Evolutionary conservation across 2,329 filamentous ascomycete genomes (phyloP).

Genomic region (Phaeophleospora eucalypticola): DNA sequence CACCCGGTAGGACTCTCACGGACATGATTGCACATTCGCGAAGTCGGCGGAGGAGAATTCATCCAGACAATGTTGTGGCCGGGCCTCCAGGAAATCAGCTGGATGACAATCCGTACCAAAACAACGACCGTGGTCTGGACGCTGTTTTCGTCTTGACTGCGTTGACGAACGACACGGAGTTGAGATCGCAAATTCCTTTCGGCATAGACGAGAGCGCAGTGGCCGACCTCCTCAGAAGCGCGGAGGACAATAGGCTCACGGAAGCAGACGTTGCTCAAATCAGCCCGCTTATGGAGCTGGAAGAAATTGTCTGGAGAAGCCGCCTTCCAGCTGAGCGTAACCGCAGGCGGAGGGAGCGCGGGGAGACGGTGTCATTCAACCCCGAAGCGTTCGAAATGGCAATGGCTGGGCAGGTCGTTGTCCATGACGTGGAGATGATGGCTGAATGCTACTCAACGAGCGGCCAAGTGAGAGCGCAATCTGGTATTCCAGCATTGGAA

Average conservation of each 20-base stretch:
- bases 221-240: slow-evolving; percentile 2
- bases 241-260: slow-evolving; percentile 10
- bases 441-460: slow-evolving; percentile 31
- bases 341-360: slow-evolving; percentile 13
- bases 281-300: slow-evolving; percentile 7
- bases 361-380: slow-evolving; percentile 15
- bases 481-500: slow-evolving; percentile 20
- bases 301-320: slow-evolving; percentile 13
- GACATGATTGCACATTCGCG: not conserved
- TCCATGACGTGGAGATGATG: slow-evolving; percentile 29
- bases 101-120: slow-evolving; percentile 12
- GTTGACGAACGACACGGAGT: slow-evolving; percentile 4
- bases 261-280: slow-evolving; percentile 9
- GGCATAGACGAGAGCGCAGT: not conserved
- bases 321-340: slow-evolving; percentile 20
- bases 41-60: not conserved
- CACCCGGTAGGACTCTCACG: not conserved
- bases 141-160: slow-evolving; percentile 16
- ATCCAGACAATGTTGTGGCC: not conserved
- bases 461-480: slow-evolving; percentile 20
- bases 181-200: slow-evolving; percentile 3
- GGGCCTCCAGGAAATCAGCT: slow-evolving; percentile 18
- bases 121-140: slow-evolving; percentile 20
- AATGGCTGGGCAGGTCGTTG: slow-evolving; percentile 6
- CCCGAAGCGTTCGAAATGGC: slow-evolving; percentile 14